Conservation (phyloP, 2,329 filamentous ascomycete genomes). For the Aspergillus floridensis region DNA sequence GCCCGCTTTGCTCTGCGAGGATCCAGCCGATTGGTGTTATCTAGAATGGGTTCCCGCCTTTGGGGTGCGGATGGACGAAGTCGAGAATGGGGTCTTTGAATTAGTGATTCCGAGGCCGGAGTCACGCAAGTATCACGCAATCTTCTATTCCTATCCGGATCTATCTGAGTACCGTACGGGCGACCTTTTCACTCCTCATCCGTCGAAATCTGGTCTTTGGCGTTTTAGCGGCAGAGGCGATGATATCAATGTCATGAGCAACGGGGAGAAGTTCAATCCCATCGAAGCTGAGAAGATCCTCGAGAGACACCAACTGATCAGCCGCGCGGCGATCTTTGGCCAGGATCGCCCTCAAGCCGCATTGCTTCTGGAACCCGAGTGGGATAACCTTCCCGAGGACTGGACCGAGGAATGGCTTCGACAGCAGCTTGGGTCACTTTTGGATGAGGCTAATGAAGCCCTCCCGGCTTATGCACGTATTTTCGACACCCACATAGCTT, state of each 20-base stretch:
- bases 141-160: conserved; percentile 23
- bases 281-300: conserved; percentile 36
- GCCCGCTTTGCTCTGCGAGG: conserved; percentile 8
- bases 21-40: conserved; percentile 21
- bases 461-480: conserved; percentile 43
- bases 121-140: conserved; percentile 3
- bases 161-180: conserved; percentile 18
- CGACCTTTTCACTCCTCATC: conserved; percentile 23
- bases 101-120: conserved; percentile 16
- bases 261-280: conserved; percentile 45
- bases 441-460: conserved; percentile 43
- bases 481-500: conserved; percentile 39
- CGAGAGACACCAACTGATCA: conserved; percentile 29
- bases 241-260: conserved; percentile 31
- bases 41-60: conserved; percentile 23
- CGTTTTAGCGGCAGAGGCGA: conserved; percentile 34
- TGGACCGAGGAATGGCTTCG: conserved; percentile 40
- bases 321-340: conserved; percentile 33
- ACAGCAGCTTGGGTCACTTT: conserved; percentile 21
- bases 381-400: conserved; percentile 11
- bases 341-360: conserved; percentile 32
- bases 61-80: conserved; percentile 18
- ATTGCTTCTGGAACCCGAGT: conserved; percentile 37
- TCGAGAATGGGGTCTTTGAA: conserved; percentile 18
- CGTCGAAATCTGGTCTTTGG: conserved; percentile 19